Conservation (phyloP, 257 asterid genomes). For the Solanum megistacrolobum region DNA sequence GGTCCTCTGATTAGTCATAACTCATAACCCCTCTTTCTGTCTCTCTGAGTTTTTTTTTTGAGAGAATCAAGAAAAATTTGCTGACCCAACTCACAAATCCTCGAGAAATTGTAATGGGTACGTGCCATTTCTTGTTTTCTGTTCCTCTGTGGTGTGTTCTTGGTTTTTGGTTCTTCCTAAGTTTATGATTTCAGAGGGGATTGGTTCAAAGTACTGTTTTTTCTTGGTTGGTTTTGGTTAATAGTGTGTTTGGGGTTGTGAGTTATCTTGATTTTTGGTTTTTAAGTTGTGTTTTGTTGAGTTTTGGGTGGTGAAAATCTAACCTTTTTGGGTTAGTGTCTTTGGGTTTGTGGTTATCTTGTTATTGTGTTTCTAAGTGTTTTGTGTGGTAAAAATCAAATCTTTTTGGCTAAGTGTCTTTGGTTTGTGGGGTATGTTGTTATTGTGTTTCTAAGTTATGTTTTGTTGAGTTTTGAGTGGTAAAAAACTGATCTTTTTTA, state of each 20-base stretch:
- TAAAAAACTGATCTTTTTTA: no score
- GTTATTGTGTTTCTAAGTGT: neutral
- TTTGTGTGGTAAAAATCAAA: neutral
- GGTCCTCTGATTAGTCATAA: neutral
- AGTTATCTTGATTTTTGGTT: neutral
- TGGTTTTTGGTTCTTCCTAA: neutral
- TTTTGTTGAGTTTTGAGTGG: neutral
- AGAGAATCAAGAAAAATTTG: constrained; percentile 1
- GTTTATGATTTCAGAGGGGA: neutral
- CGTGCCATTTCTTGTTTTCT: constrained; percentile 4
- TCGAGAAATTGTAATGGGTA: constrained; percentile 12
- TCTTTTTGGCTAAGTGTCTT: neutral
- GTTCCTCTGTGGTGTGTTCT: neutral
- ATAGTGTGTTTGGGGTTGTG: neutral
- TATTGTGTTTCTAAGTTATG: neutral
- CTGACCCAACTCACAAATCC: constrained; percentile 2
- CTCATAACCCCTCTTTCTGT: neutral
- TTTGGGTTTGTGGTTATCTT: neutral
- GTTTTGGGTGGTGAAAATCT: neutral
- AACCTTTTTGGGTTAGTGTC: neutral
- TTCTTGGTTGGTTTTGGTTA: neutral
- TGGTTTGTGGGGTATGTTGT: neutral
- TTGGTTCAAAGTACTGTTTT: neutral
- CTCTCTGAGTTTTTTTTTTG: neutral
- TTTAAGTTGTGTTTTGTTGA: neutral